A percentile compares a stretch with the other conserved stretches of the same genome.
phyloP scores from a whole-genome alignment of 805 yeast species.

The Gaillardinia entomophila region DNA sequence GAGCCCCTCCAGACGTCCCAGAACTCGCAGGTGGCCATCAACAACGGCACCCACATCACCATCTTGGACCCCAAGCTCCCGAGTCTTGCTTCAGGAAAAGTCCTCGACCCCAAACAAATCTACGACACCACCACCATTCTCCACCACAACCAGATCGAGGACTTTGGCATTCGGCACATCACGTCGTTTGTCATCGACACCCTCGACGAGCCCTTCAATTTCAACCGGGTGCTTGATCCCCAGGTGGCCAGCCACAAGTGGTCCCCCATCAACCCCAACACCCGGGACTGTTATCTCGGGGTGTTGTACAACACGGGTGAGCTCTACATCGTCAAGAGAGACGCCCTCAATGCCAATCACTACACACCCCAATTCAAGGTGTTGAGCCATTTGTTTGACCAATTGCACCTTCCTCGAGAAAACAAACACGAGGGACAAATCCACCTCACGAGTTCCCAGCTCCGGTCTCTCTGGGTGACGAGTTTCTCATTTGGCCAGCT shows the following conservation, averaged over 20 bases:
- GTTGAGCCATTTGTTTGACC: conserved; percentile 19
- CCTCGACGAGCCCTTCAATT: conserved; percentile 22
- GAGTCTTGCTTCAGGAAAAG: conserved; percentile 3
- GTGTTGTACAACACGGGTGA: conserved; percentile 35
- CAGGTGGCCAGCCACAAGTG: conserved; percentile 29
- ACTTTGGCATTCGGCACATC: conserved; percentile 25
- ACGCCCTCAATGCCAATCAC: conserved; percentile 14
- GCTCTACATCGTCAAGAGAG: conserved; percentile 24
- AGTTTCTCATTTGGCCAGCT: conserved; percentile 19
- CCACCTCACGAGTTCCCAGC: conserved; percentile 14
- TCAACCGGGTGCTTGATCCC: conserved; percentile 18
- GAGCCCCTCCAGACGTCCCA: conserved; percentile 31
- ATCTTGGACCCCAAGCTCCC: conserved; percentile 36
- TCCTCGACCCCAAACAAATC: conserved; percentile 18
- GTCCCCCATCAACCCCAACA: conserved; percentile 18
- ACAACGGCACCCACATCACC: conserved; percentile 25
- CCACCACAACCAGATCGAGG: conserved; percentile 19
- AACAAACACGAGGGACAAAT: conserved; percentile 14
- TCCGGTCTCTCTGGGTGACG: conserved; percentile 16
- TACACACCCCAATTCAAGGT: conserved; percentile 20
- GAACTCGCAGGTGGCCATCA: conserved; percentile 31
- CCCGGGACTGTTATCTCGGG: conserved; percentile 25
- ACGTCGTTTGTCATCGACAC: conserved; percentile 18
- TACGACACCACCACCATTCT: conserved; percentile 20
- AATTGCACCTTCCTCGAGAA: conserved; percentile 12